Evolutionary conservation across 192 early-diverging fungal species (phyloP), one percentile per base, ranked within the genome.

Genomic region (Gaertneriomyces sp.): DNA sequence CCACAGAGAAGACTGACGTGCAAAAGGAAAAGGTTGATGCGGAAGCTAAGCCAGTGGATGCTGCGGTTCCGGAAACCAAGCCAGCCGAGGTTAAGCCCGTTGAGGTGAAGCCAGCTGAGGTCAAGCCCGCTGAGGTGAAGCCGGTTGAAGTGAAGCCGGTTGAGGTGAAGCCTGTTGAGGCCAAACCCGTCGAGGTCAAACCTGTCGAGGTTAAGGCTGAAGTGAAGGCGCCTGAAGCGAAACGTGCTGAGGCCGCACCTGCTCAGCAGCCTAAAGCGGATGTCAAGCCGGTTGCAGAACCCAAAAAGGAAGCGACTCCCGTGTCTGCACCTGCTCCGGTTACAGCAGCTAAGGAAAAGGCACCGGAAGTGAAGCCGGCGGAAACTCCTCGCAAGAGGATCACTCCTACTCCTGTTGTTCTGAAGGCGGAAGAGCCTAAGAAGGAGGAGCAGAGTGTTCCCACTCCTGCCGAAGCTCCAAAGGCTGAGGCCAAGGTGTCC

Each of bases 401-500:
- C 1, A 38, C 59, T 45, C 17, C 16, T 19, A 5, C 44, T 61
- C 42, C 12, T 0, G 47, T 17, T 2, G 47, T n/a, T 17, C 12
- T 49, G 12, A 49, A 49, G 60, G 66, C 6, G 65, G 41, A 10
- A 52, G 64, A 57, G 19, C 55, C 55, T 25, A 10, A 25, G 16
- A 54, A 63, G 33, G 25, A 33, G 25, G 25, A 33, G 25, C 25
- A 33, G 25, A 33, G 25, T 33, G 25, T 33, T 33, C 25, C 25
- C 25, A 33, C 25, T 33, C 25, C 25, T 33, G 19, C 72, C 4
- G 60, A 73, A 17, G 20, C 52, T 42, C 63, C 19, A 12, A 67
- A 68, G 41, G 39, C 66, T 55, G 68, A 69, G 51, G 66, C 54
- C 33, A 67, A 66, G 61, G 53, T 54, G 19, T 10, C 64, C 11